Evolutionary conservation across 2,329 filamentous ascomycete species (phyloP), one percentile per base, ranked within the genome.

Genomic region (Cladosporium oxysporum): DNA sequence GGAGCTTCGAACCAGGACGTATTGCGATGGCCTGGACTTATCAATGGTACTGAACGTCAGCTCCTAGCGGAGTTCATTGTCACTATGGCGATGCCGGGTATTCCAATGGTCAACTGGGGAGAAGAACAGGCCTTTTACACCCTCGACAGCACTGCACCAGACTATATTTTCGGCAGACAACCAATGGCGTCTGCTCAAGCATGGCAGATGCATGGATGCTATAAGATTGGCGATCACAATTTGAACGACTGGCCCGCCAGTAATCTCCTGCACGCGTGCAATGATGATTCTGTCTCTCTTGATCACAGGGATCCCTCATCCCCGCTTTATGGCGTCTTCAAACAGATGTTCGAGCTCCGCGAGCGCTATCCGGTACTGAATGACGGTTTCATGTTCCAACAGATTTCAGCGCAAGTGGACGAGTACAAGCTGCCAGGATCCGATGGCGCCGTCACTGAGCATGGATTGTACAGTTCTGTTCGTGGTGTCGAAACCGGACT

Each of bases 1-100:
- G 87, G 87, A 59, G 83, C 83, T 2, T 87, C 86, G 5, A 89
- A 89, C 71, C 87, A 90, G 76, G 87, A 89, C 72, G 85, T 89
- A 8, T 86, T 89, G 70, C 81, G 87, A 47, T 89, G 87, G 87
- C 87, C 87, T 12, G 81, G 85, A 11, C 79, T 89, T 21, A 77
- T 79, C 50, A 82, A 85, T 64, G 87, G 87, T 4, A 83, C 84
- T 0, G 79, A 88, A 70, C 81, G 84, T 53, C 83, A 86, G 72
- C 76, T 88, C 7, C 75, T 88, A 4, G 87, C 81, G 3, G 78
- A 85, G n/a, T 88, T 87, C 69, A 81, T 89, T 53, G 85, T 84
- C 1, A 87, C 85, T 0, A 72, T 89, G 62, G 78, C 87, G 58
- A 80, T 89, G 73, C 87, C 87, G 1, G 87, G 87, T 16, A 86